Evolutionary conservation across 2,329 filamentous ascomycete species (phyloP).

Genomic region (Calonectria pauciramosa): DNA sequence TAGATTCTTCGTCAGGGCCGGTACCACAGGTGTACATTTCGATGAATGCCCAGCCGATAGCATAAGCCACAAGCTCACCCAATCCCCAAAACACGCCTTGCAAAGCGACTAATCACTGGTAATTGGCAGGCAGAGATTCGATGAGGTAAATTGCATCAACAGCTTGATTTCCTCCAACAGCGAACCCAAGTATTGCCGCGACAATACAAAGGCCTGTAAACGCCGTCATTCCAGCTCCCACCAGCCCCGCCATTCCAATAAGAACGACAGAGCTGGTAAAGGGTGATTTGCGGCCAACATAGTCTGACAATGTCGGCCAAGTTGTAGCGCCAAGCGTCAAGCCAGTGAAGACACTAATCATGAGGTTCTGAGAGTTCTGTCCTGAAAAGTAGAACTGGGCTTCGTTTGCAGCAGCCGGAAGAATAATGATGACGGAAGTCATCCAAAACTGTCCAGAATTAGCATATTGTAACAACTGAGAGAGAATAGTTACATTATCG

Average conservation of each 20-base stretch:
- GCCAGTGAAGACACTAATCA: not conserved
- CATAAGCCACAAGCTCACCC: not conserved
- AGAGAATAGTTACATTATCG: not conserved
- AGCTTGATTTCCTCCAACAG: not conserved
- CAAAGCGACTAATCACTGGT: not conserved
- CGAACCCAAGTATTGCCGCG: not conserved
- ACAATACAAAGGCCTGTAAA: not conserved
- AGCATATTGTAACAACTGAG: not conserved
- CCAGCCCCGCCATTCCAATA: not conserved
- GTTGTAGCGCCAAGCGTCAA: not conserved
- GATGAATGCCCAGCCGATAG: not conserved
- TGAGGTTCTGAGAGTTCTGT: constrained; percentile 2
- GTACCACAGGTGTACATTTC: not conserved
- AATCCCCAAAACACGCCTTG: not conserved
- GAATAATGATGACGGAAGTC: not conserved
- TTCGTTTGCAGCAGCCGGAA: not conserved
- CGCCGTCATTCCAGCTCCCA: not conserved
- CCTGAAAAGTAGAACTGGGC: constrained; percentile 1
- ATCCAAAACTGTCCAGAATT: not conserved
- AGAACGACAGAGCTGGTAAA: not conserved
- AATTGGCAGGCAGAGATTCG: not conserved
- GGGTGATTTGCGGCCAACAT: not conserved
- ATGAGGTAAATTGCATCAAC: not conserved
- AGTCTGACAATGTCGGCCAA: not conserved
- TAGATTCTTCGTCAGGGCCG: not conserved